Evolutionary conservation across 805 yeast species (phyloP), one percentile per base, ranked within the genome.

Genomic region (Metschnikowia rubicola): DNA sequence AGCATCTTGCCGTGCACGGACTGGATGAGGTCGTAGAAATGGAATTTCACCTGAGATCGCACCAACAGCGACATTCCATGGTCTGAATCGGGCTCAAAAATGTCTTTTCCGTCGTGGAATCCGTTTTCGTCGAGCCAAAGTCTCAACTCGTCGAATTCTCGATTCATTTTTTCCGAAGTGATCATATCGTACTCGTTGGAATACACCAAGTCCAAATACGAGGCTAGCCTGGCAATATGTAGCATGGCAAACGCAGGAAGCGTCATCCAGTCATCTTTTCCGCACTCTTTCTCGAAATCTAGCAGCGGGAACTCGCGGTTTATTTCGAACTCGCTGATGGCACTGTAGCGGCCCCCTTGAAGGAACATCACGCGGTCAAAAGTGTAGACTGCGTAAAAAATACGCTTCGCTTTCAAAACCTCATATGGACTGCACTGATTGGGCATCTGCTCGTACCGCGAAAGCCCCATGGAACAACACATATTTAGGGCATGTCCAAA

Each of bases 351-450:
- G 1, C 85, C 86, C 34, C 72, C 68, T 48, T 79, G 84, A 36
- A 80, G 62, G 5, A 78, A 79, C 49, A 79, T 60, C 12, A 80
- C 49, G 49, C 81, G 67, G 54, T 82, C 88, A 64, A 78, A 65
- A 1, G 78, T 70, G 54, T 74, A 82, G 6, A 76, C 77, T 17
- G 73, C 52, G 81, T 83, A 81, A 57, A 78, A 82, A 1, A 81
- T 71, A 41, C 84, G 65, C 53, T 67, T 67, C 1, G 79, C 73
- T 55, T 81, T 80, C 10, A 70, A 47, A 15, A 54, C 58, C 51
- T 79, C 83, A 57, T 71, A 71, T 4, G 65, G 59, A 8, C 70
- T 59, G 13, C 45, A 37, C 8, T 36, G 30, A 52, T 70, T 40
- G 37, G 52, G 43, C 19, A 59, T 35, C n/a, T 51, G 42, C 28